phyloP scores from a whole-genome alignment of 805 yeast genomes.

The Schizosaccharomyces octosporus region DNA sequence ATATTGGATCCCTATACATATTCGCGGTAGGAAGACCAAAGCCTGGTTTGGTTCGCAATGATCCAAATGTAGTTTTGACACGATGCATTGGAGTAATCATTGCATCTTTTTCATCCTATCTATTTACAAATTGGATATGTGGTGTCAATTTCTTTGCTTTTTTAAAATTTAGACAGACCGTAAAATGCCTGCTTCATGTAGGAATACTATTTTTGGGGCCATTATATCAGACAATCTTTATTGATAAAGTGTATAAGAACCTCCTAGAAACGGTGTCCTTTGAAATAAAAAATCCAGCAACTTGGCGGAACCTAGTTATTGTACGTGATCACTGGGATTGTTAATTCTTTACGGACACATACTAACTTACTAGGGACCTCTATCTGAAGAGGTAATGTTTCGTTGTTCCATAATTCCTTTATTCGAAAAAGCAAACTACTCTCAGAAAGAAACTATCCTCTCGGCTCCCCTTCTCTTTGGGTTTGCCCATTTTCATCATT shows the following conservation, averaged over 20 bases:
- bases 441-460: conserved; percentile 11
- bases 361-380: conserved; percentile 27
- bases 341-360: background rate
- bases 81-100: conserved; percentile 5
- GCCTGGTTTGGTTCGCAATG: conserved; percentile 5
- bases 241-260: conserved; percentile 9
- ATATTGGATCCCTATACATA: conserved; percentile 9
- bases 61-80: conserved; percentile 3
- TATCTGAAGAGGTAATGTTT: conserved; percentile 55
- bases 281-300: conserved; percentile 3
- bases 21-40: conserved; percentile 8
- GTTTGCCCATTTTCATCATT: conserved; percentile 10
- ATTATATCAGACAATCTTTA: conserved; percentile 15
- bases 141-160: background rate
- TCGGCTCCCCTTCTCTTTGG: conserved; percentile 46
- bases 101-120: conserved; percentile 4
- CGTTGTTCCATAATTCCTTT: conserved; percentile 22
- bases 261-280: background rate
- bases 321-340: conserved; percentile 3
- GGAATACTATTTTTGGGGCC: conserved; percentile 27
- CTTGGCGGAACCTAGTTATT: conserved; percentile 6
- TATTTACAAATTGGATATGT: conserved; percentile 2
- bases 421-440: conserved; percentile 10
- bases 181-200: conserved; percentile 10
- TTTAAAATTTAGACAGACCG: background rate